Conservation (phyloP, 2,329 filamentous ascomycete species). For the Arthrobotrys sphaeroides region DNA sequence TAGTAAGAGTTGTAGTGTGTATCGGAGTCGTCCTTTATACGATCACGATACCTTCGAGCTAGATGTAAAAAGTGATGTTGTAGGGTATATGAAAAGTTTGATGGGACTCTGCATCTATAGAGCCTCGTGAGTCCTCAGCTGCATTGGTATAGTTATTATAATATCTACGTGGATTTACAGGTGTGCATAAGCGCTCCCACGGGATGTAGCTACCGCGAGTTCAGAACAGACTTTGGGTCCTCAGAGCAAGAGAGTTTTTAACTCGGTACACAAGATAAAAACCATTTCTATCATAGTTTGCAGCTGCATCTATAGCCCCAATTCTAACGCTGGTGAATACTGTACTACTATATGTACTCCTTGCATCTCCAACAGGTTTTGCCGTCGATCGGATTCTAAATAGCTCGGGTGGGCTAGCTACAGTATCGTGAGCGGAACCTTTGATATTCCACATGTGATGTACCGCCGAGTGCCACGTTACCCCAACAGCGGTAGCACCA, state of each 20-base stretch:
- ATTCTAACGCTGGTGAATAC: background rate
- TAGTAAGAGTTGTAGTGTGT: too few species aligned
- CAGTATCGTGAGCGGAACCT: background rate
- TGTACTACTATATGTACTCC: background rate
- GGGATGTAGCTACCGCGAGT: background rate
- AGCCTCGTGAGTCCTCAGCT: too few species aligned
- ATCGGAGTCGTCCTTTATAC: too few species aligned
- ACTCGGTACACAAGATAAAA: background rate
- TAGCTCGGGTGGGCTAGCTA: background rate
- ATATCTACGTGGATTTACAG: too few species aligned
- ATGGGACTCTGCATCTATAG: too few species aligned
- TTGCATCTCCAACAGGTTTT: background rate
- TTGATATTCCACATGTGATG: background rate
- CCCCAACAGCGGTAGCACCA: slow-evolving; percentile 12
- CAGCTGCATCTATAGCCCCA: too few species aligned
- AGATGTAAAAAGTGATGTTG: too few species aligned
- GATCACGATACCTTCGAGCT: too few species aligned
- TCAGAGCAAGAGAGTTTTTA: background rate
- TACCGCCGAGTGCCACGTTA: slow-evolving; percentile 14
- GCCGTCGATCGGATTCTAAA: background rate
- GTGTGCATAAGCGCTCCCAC: background rate
- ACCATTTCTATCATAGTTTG: background rate
- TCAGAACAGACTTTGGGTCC: too few species aligned
- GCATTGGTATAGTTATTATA: too few species aligned
- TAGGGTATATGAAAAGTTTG: too few species aligned